These are phyloP conservation scores for Cryphonectria radicalis DNA, from an alignment of 2,329 filamentous ascomycete genomes.

Conservation along the genomic window DNA sequence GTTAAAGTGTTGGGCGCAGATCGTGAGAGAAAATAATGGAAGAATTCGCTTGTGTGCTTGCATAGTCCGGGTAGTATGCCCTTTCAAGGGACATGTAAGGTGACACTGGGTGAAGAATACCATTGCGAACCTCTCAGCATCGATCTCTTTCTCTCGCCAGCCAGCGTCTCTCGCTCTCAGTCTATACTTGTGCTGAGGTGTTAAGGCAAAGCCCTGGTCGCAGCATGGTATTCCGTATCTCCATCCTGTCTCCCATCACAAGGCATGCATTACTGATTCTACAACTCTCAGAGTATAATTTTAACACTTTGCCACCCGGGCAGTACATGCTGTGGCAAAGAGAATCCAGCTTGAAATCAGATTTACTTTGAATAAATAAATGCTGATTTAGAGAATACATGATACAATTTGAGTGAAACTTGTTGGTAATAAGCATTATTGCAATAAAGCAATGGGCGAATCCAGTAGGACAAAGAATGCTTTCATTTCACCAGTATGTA, in stretches of 20 bases:
- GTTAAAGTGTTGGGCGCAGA: not conserved
- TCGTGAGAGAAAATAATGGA: not conserved
- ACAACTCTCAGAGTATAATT: too few species aligned
- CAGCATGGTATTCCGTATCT: constrained; percentile 1
- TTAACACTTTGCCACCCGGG: too few species aligned
- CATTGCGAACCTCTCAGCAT: not conserved
- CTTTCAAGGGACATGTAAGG: not conserved
- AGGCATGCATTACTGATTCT: not conserved
- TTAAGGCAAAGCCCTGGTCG: not conserved
- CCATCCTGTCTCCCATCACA: not conserved
- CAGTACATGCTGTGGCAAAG: too few species aligned
- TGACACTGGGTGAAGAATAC: not conserved
- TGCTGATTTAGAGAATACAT: too few species aligned
- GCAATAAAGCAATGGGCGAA: too few species aligned
- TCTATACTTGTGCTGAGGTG: not conserved
- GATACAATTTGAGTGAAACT: too few species aligned
- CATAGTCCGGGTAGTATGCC: not conserved
- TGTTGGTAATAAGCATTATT: too few species aligned
- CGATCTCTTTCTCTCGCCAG: not conserved
- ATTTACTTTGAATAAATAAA: too few species aligned
- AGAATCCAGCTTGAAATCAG: too few species aligned
- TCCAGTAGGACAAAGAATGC: too few species aligned
- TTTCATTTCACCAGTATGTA: too few species aligned
- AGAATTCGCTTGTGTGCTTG: not conserved
- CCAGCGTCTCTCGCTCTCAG: not conserved